Base-by-base conservation (phyloP, 148 eudicot species). In the Fallopia convolvulus region DNA sequence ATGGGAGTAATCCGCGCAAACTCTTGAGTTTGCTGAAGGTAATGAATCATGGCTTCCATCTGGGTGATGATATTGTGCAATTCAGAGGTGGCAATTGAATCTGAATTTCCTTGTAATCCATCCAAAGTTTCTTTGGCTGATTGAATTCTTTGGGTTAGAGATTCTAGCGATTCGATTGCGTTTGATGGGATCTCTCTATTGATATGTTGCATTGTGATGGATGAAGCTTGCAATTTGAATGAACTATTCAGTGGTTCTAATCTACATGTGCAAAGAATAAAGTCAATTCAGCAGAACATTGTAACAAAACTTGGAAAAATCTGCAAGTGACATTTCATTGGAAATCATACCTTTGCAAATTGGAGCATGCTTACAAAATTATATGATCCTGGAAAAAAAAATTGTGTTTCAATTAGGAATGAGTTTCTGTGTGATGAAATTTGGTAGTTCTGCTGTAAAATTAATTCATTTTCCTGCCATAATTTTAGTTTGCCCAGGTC, bases 401-500 rank as follows among this genome's bases (percentile, higher is more conserved):
- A 0, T 4, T 13, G 20, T 14, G n/a, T 17, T 50, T 17, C 6
- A 9, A 8, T 23, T 15, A 52, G 58, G 58, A 52, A 52, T 42
- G 7, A 5, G 46, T 6, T 42, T 42, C 46, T 42, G 46, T 33
- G 3, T 47, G 21, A 20, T 58, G 40, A 32, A 30, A 30, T 4
- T 14, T 11, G 70, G 41, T 65, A 32, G 40, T 65, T 65, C 15
- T 68, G 5, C n/a, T 3, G 6, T 17, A 68, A 39, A 15, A 68
- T 6, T 33, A 6, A 36, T 5, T 32, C 70, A 11, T 2, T 30
- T 63, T 30, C 39, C 8, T 66, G 72, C 72, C 44, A 15, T 4
- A n/a, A 33, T 66, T 13, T 66, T 33, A 66, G 72, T 66, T 66
- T 66, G 72, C n/a, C 72, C 20, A 8, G 44, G 72, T 66, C 72